Evolutionary conservation across 2,329 filamentous ascomycete species (phyloP), one percentile per base, ranked within the genome.

Genomic region (Fusarium pseudograminearum): DNA sequence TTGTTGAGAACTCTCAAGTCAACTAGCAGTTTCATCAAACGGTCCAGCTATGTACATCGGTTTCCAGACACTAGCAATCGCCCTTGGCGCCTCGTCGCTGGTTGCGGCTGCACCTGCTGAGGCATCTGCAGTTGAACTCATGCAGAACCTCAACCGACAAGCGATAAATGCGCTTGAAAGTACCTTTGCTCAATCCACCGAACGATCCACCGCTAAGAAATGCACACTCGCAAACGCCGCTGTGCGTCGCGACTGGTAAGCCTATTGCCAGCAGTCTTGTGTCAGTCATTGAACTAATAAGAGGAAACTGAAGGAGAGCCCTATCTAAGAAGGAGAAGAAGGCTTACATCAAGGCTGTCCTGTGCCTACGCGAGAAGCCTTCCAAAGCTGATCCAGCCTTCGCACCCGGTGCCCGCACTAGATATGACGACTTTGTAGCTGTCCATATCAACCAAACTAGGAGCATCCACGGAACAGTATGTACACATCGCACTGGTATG

Each of bases 391-490:
- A 63, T 11, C 58, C 42, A 1, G 16, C 42, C 8, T 63, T 63
- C 1, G 60, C 60, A 3, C 60, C 60, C 20, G 60, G 60, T 6
- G 48, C 60, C 4, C 58, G 58, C 1, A 63, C 20, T 1, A 42
- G 60, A 18, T 63, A 63, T 4, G 60, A 63, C 6, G 60, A 63
- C 24, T 63, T 63, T 14, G 58, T 63, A 2, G 58, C 60, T 2
- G 58, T 63, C 2, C 60, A 63, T 14, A 63, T 63, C 9, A 63
- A 63, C 8, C 60, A 63, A 14, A 63, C 60, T 6, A n/a, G 18
- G 6, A 38, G 2, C 0, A 63, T 63, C 1, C 60, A 63, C 20
- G 60, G 9, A 44, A 63, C 60, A 15, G 60, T 63, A 10, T 4
- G 57, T 18, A 3, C 4, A 0, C 4, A 3, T n/a, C 4, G 1